phyloP scores from a whole-genome alignment of 208 protist genomes.

The Leishmania lainsoni region DNA sequence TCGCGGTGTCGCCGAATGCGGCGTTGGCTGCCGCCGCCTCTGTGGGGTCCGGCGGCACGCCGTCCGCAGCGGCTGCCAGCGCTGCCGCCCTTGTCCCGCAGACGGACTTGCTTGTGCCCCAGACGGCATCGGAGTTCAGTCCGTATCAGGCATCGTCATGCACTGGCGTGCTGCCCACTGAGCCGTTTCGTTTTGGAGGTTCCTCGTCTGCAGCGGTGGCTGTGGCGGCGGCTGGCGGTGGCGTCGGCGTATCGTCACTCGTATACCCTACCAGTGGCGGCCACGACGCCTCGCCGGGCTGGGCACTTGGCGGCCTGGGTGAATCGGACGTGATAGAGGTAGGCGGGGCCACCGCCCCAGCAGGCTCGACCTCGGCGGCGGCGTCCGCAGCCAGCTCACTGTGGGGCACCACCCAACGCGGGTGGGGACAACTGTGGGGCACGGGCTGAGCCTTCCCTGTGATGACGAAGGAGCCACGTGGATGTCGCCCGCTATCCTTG shows the following conservation, averaged over 20 bases:
- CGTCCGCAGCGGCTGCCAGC: background rate
- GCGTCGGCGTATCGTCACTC: background rate
- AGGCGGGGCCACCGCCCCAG: background rate
- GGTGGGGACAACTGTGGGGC: constrained; percentile 36
- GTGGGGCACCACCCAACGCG: constrained; percentile 39
- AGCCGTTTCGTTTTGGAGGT: background rate
- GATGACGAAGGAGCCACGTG: background rate
- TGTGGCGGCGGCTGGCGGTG: background rate
- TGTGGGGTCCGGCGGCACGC: background rate
- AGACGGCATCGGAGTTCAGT: background rate
- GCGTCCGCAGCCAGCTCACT: constrained; percentile 29
- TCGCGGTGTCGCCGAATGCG: constrained; percentile 3
- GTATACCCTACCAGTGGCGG: background rate
- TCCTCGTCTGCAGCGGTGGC: background rate
- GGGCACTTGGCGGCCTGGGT: background rate
- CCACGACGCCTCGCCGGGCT: background rate
- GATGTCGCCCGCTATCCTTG: background rate
- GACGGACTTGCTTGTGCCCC: background rate
- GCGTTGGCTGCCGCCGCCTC: background rate
- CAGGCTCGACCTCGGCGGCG: constrained; percentile 17
- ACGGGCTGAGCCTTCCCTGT: constrained; percentile 6
- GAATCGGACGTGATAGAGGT: background rate
- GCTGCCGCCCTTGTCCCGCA: background rate
- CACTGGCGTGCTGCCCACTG: background rate
- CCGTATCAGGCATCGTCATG: background rate